phyloP scores from a whole-genome alignment of 139 green algal genomes.

The Auxenochlorella pyrenoidosa region DNA sequence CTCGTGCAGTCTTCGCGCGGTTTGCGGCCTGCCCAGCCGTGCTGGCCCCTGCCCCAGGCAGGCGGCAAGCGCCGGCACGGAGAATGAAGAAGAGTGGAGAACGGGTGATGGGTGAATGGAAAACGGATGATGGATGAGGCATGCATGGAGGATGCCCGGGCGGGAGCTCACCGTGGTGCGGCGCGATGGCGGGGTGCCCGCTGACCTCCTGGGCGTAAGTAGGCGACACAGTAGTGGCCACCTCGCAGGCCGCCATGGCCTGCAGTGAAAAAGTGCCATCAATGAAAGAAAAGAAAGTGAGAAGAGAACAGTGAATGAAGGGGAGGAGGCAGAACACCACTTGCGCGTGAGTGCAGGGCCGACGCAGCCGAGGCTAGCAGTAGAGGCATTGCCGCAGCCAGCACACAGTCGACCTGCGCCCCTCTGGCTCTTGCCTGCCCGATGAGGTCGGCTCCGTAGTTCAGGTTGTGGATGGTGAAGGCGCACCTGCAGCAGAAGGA shows the following conservation, averaged over 20 bases:
- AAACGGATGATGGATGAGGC: no score
- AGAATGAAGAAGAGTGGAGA: no score
- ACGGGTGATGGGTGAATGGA: no score
- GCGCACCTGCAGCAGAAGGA: slow-evolving; percentile 20
- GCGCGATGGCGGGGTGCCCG: slow-evolving; percentile 76
- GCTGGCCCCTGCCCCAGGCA: no score
- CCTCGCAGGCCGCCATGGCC: slow-evolving; percentile 72
- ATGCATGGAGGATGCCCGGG: not conserved
- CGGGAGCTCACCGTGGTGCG: slow-evolving; percentile 55
- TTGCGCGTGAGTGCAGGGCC: no score
- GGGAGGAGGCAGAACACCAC: no score
- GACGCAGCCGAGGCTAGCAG: not conserved
- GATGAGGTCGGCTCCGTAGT: slow-evolving; percentile 90
- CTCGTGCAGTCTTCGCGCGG: not conserved
- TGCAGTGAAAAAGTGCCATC: not conserved
- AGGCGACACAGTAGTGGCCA: slow-evolving; percentile 93
- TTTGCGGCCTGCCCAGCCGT: no score
- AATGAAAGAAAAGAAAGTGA: no score
- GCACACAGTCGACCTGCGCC: no score
- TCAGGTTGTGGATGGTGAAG: slow-evolving; percentile 98
- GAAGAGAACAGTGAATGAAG: no score
- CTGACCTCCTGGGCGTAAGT: slow-evolving; percentile 92
- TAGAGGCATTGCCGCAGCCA: no score
- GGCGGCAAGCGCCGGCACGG: no score
- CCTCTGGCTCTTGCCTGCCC: slow-evolving; percentile 20